A percentile compares a stretch with the other conserved stretches of the same genome.
phyloP scores from a whole-genome alignment of 2,329 filamentous ascomycete genomes.

The Talaromyces atroroseus region DNA sequence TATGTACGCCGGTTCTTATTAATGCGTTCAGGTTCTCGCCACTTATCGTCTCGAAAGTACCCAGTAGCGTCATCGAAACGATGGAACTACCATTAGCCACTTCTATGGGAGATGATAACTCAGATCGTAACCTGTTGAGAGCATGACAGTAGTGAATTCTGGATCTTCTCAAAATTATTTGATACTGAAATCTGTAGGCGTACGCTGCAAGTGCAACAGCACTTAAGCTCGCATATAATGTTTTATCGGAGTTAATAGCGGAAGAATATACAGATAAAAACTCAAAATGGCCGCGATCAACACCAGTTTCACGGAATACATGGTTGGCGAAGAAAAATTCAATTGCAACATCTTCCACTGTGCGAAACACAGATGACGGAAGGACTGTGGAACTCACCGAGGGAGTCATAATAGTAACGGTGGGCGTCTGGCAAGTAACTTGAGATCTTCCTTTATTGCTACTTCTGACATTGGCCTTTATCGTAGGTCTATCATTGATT shows the following conservation, averaged over 20 bases:
- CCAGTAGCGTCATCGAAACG: conserved; percentile 13
- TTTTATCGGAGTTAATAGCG: not conserved
- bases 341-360: conserved; percentile 8
- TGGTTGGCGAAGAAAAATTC: conserved; percentile 14
- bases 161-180: conserved; percentile 8
- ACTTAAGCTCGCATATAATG: conserved; percentile 6
- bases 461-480: not conserved
- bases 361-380: not conserved
- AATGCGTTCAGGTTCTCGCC: conserved; percentile 3
- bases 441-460: not conserved
- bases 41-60: conserved; percentile 14
- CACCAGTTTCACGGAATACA: conserved; percentile 12
- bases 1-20: conserved; percentile 10
- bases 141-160: conserved; percentile 12
- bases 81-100: conserved; percentile 8
- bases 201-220: conserved; percentile 16
- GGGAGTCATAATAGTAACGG: not conserved
- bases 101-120: not conserved
- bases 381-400: not conserved
- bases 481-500: not conserved
- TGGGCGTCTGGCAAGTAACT: not conserved
- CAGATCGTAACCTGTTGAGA: conserved; percentile 1
- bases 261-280: conserved; percentile 7
- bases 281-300: conserved; percentile 15
- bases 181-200: conserved; percentile 7